phyloP scores from a whole-genome alignment of 1,284 basidiomycete genomes.

The Cryptococcus sp. region DNA sequence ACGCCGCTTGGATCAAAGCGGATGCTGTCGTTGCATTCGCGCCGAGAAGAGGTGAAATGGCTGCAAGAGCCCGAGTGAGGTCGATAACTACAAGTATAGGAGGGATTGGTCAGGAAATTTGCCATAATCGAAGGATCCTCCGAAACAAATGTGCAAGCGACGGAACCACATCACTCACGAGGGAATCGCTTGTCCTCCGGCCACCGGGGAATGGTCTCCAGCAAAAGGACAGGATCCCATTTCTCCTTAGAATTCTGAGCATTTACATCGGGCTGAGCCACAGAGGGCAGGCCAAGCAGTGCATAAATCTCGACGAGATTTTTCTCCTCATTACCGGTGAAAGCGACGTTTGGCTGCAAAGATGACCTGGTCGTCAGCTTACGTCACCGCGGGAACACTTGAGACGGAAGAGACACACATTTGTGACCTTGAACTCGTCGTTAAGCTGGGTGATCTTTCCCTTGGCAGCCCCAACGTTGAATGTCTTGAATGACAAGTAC shows the following conservation, averaged over 20 bases:
- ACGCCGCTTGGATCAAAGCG: constrained; percentile 65
- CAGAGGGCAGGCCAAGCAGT: constrained; percentile 62
- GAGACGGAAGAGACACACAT: constrained; percentile 55
- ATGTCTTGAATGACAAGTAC: constrained; percentile 76
- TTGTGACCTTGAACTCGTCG: constrained; percentile 60
- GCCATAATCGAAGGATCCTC: neutral
- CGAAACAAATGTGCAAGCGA: neutral
- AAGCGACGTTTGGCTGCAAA: constrained; percentile 66
- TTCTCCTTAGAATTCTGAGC: constrained; percentile 32
- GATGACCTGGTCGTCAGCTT: neutral
- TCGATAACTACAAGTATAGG: constrained; percentile 69
- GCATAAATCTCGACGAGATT: constrained; percentile 67
- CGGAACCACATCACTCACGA: constrained; percentile 55
- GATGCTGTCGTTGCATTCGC: constrained; percentile 58
- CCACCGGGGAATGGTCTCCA: constrained; percentile 74
- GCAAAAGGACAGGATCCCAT: constrained; percentile 64
- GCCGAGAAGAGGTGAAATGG: constrained; percentile 59
- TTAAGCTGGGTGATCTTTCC: constrained; percentile 81
- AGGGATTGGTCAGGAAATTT: neutral
- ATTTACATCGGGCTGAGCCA: constrained; percentile 46
- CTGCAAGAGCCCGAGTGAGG: constrained; percentile 74
- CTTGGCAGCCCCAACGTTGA: constrained; percentile 83
- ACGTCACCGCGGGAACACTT: neutral
- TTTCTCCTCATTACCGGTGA: constrained; percentile 67
- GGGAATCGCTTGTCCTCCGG: constrained; percentile 79